Percentiles rank a stretch among this genome's conserved stretches.
Evolutionary conservation across 441 rosid genomes (phyloP).

Genomic region (Pelargonium myrrhifolium): DNA sequence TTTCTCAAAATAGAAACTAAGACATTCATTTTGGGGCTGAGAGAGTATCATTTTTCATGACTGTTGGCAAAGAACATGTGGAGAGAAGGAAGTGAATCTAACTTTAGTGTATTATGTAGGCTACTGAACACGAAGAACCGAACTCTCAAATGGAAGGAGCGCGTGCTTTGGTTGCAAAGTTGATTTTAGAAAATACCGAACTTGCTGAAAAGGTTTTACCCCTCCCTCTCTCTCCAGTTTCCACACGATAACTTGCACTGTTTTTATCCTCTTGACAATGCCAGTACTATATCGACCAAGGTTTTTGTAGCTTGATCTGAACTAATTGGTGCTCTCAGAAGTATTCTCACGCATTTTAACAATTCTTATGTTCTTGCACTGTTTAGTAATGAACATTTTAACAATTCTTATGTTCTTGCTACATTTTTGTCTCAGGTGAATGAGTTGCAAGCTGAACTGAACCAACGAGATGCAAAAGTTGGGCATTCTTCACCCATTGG

Average conservation of each 20-base stretch:
- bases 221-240: background rate
- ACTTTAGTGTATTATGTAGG: slow-evolving; percentile 28
- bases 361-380: too few species aligned
- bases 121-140: slow-evolving; percentile 41
- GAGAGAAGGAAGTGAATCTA: background rate
- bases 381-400: too few species aligned
- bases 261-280: background rate
- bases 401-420: background rate
- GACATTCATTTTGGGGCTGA: too few species aligned
- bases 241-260: background rate
- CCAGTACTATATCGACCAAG: background rate
- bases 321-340: background rate
- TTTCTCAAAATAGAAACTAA: too few species aligned
- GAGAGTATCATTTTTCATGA: too few species aligned
- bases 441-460: slow-evolving; percentile 36
- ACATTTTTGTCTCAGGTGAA: slow-evolving; percentile 36
- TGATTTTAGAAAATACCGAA: slow-evolving; percentile 69
- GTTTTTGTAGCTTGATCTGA: background rate
- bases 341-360: background rate
- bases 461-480: slow-evolving; percentile 17
- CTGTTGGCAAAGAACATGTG: background rate
- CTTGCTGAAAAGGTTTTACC: slow-evolving; percentile 73
- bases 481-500: slow-evolving; percentile 20
- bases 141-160: slow-evolving; percentile 77
- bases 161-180: slow-evolving; percentile 54